phyloP scores from a whole-genome alignment of 306 rosid genomes.

The Vigna trinervia region DNA sequence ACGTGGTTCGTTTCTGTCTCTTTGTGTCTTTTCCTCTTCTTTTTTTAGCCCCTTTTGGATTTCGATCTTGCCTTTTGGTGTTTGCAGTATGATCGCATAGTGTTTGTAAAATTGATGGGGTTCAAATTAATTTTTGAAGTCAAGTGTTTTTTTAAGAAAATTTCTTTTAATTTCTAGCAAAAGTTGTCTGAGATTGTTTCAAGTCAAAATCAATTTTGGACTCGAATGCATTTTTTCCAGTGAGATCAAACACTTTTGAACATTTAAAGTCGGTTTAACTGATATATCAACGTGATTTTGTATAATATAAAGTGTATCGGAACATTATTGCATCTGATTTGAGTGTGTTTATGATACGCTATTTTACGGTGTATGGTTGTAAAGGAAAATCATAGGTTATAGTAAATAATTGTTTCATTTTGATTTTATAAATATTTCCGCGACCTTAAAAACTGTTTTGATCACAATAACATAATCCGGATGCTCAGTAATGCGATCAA shows the following conservation, averaged over 20 bases:
- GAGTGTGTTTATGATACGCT: background rate
- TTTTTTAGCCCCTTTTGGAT: background rate
- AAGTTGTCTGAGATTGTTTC: background rate
- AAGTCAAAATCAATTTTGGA: background rate
- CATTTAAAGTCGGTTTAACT: background rate
- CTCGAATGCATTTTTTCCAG: background rate
- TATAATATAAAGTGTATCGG: background rate
- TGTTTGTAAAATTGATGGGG: background rate
- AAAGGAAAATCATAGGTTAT: background rate
- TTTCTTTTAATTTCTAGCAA: background rate
- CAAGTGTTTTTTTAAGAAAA: background rate
- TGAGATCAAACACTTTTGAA: background rate
- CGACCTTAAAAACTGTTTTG: background rate
- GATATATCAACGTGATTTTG: background rate
- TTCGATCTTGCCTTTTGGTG: background rate
- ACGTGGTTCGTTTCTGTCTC: slow-evolving; percentile 73
- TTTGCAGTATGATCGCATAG: background rate
- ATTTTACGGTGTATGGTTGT: background rate
- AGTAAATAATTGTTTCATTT: background rate
- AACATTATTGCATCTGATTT: background rate
- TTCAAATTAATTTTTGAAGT: background rate
- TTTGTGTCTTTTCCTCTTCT: background rate
- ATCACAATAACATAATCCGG: background rate
- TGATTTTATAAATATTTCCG: background rate
- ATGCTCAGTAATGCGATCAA: background rate